A percentile compares a stretch with the other conserved stretches of the same genome.
Conservation (phyloP, 345 rosid species). For the Rhodamnia argentea region DNA sequence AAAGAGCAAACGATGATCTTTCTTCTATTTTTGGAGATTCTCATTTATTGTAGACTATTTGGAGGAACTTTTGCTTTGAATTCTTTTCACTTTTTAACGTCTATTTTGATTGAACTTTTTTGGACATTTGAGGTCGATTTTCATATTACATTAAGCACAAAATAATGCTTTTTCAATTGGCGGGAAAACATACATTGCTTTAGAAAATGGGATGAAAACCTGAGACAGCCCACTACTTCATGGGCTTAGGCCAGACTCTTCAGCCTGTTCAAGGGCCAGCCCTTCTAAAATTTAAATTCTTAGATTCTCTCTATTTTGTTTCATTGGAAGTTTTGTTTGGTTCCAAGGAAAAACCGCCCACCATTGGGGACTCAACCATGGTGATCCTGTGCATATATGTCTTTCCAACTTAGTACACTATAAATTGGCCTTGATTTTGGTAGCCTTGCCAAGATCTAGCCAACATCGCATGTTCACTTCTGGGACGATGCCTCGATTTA, state of each 20-base stretch:
- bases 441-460: too few species aligned
- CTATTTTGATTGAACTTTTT: background rate
- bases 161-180: background rate
- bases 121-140: background rate
- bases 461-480: too few species aligned
- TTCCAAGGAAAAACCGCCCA: background rate
- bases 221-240: background rate
- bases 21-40: background rate
- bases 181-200: background rate
- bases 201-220: background rate
- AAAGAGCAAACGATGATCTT: background rate
- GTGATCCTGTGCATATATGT: too few species aligned
- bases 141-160: background rate
- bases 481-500: too few species aligned
- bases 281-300: background rate
- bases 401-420: too few species aligned
- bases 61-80: background rate
- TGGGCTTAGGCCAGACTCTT: background rate
- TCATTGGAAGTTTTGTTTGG: background rate
- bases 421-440: too few species aligned
- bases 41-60: background rate
- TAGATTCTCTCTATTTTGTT: background rate
- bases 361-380: background rate
- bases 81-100: background rate
- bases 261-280: background rate